Evolutionary conservation across 371 early-diverging fungal species (phyloP), one percentile per base, ranked within the genome.

Genomic region (Apophysomyces elegans): DNA sequence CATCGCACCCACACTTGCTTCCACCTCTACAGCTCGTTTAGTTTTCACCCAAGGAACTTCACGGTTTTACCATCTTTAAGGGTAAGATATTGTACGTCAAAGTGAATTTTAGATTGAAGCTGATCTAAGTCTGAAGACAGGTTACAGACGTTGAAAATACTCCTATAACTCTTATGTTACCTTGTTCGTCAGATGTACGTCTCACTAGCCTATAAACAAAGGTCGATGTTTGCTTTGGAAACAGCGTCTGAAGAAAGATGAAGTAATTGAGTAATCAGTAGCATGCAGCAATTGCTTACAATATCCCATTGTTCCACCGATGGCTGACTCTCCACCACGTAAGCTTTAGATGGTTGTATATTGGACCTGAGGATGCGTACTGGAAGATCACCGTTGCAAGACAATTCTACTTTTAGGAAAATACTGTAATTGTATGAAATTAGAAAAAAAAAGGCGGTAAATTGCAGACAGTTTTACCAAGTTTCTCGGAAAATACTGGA

Each of bases 181-280:
- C 56, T 56, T 57, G 41, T 1, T 64, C 56, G 37, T 35, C 44
- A 54, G 45, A 35, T 60, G 56, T 69, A 59, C 78, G 76, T 46
- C 84, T 84, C 5, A 84, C 71, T n/a, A 88, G 67, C 64, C 84
- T 88, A 60, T 87, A 88, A 18, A 88, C 80, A 75, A 87, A 88
- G 4, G 84, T 82, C 0, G 87, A 81, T 0, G 79, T 77, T 63
- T 87, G 89, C 44, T 80, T 77, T n/a, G 87, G 88, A 64, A 88
- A 87, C 4, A 88, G 56, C 5, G 82, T 88, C 86, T 88, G 59
- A 37, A 26, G 3, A 54, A 37, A 16, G 54, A 9, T 21, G 26
- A 46, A 16, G 13, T 32, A 47, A 56, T 45, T 46, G 38, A 37
- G 41, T 11, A 18, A 39, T 26, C 46, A 16, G 5, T 36, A 46